These are phyloP conservation scores for Aegilops tauschii DNA, from an alignment of 176 grass and related monocot genomes.

Conservation along the genomic window DNA sequence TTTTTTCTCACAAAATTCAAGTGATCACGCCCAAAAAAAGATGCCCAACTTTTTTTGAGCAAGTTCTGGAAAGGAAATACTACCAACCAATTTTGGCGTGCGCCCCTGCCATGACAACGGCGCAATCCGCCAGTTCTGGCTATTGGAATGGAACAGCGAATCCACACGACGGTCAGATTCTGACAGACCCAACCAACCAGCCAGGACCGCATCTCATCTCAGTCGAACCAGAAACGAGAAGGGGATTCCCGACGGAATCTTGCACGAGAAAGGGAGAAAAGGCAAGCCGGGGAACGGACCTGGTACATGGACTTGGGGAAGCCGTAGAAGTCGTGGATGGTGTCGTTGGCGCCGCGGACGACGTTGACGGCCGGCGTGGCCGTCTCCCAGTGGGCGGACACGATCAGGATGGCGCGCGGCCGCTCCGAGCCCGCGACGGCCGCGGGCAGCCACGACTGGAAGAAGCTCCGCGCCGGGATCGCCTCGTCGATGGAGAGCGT, in stretches of 20 bases:
- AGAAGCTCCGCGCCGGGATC: conserved; percentile 58
- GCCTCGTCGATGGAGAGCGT: conserved; percentile 73
- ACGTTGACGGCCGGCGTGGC: conserved; percentile 47
- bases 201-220: background rate
- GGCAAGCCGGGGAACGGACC: conserved; percentile 24
- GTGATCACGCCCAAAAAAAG: too few relatives aligned
- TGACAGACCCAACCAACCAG: background rate
- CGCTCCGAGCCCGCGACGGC: conserved; percentile 29
- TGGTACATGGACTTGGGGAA: conserved; percentile 76
- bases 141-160: background rate
- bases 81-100: background rate
- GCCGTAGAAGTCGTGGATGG: conserved; percentile 70
- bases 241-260: background rate
- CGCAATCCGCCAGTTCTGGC: background rate
- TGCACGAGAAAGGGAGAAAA: background rate
- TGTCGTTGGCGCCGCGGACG: conserved; percentile 47
- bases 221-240: background rate
- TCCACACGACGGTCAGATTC: background rate
- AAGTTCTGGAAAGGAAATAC: too few relatives aligned
- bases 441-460: conserved; percentile 64
- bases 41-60: too few relatives aligned
- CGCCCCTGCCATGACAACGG: background rate
- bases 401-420: conserved; percentile 68
- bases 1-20: too few relatives aligned
- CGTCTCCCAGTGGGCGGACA: conserved; percentile 86